These are phyloP conservation scores for Syncephalastrum contaminatum DNA, from an alignment of 371 early-diverging fungal species.

Conservation along the genomic window DNA sequence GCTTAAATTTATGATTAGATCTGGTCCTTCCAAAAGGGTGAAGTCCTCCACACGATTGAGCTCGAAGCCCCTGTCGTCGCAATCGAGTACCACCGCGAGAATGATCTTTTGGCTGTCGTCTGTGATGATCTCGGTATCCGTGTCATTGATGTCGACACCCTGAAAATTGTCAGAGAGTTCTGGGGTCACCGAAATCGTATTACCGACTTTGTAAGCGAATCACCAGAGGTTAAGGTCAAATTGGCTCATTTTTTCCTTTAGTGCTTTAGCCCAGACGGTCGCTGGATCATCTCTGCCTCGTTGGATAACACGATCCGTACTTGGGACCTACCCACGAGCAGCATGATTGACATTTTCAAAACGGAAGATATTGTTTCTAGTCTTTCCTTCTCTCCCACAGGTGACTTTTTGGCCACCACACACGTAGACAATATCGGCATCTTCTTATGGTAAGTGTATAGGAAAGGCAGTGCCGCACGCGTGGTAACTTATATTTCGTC, in stretches of 20 bases:
- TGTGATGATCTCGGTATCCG: conserved; percentile 86
- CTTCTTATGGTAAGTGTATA: conserved; percentile 70
- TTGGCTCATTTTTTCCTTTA: conserved; percentile 17
- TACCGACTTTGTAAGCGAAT: conserved; percentile 69
- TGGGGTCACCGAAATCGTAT: conserved; percentile 86
- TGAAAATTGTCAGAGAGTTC: conserved; percentile 83
- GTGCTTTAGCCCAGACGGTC: conserved; percentile 89
- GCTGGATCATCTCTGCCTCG: conserved; percentile 86
- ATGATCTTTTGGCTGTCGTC: conserved; percentile 76
- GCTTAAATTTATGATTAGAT: conserved; percentile 39
- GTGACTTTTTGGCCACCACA: conserved; percentile 90
- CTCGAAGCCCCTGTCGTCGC: conserved; percentile 71
- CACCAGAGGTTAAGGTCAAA: not conserved
- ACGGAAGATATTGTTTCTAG: conserved; percentile 79
- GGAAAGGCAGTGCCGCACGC: not conserved
- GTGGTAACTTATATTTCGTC: not conserved
- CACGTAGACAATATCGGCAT: conserved; percentile 92
- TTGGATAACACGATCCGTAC: conserved; percentile 88
- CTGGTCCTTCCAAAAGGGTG: conserved; percentile 79
- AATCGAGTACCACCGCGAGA: conserved; percentile 69
- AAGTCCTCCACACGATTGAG: conserved; percentile 61
- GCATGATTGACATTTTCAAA: conserved; percentile 82
- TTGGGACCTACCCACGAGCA: conserved; percentile 94
- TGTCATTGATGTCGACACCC: conserved; percentile 83
- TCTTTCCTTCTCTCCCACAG: conserved; percentile 84